Conservation (phyloP, 1,284 basidiomycete species). For the Austroboletus niveus region DNA sequence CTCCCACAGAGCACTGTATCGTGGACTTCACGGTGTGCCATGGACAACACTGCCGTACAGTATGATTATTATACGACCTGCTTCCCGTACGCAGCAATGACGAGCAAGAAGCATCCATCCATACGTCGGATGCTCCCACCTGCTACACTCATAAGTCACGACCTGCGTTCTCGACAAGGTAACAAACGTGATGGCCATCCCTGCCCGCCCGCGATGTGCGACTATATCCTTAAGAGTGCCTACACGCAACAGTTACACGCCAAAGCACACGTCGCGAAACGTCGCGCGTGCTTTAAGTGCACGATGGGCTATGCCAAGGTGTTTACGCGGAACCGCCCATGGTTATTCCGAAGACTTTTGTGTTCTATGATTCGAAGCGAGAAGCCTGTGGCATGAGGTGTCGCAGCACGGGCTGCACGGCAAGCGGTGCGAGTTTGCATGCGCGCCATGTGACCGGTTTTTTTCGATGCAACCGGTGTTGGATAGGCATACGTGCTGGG, state of each 20-base stretch:
- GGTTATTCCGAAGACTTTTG: too few species aligned
- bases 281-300: constrained; percentile 1
- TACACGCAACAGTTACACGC: constrained; percentile 3
- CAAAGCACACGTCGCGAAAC: constrained; percentile 1
- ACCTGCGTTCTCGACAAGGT: background rate
- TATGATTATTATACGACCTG: background rate
- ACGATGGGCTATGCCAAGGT: constrained; percentile 5
- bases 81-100: too few species aligned
- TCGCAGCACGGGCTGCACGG: constrained; percentile 5
- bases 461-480: constrained; percentile 4
- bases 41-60: background rate
- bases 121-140: background rate
- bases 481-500: constrained; percentile 7
- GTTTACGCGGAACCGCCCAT: background rate
- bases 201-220: background rate
- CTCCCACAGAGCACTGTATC: background rate
- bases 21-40: background rate
- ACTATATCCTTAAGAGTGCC: background rate
- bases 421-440: constrained; percentile 5
- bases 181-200: background rate
- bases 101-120: background rate
- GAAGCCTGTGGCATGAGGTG: background rate
- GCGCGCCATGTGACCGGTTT: constrained; percentile 2
- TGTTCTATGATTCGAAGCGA: too few species aligned
- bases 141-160: background rate